Conservation (phyloP, 2,329 filamentous ascomycete species). For the Chaetomiaceae sp. region DNA sequence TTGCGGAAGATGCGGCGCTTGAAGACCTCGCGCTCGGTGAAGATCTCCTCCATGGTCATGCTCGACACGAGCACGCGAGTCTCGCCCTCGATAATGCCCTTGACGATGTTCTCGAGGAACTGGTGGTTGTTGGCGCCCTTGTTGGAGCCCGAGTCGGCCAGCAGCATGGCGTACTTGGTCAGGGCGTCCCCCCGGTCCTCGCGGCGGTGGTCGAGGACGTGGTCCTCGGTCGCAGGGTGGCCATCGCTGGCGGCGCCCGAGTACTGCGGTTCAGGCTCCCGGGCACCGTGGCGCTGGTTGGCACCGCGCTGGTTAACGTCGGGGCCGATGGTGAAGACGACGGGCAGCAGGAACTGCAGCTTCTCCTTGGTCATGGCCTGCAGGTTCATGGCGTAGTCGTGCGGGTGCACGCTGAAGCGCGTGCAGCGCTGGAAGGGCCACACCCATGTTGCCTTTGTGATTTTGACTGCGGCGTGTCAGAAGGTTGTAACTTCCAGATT, state of each 20-base stretch:
- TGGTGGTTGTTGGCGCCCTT: conserved; percentile 38
- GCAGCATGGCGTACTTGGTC: conserved; percentile 75
- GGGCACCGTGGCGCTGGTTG: conserved; percentile 29
- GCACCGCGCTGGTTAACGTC: conserved; percentile 59
- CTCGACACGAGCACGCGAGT: conserved; percentile 75
- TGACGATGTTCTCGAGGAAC: conserved; percentile 80
- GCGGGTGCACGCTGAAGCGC: conserved; percentile 63
- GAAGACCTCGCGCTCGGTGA: conserved; percentile 33
- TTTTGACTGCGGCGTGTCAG: conserved; percentile 47
- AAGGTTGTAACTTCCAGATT: no score
- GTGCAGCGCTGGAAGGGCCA: conserved; percentile 64
- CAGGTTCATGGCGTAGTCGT: conserved; percentile 76
- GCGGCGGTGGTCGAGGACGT: conserved; percentile 30
- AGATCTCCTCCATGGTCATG: conserved; percentile 90
- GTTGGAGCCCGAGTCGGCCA: conserved; percentile 55
- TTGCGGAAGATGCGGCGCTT: conserved; percentile 67
- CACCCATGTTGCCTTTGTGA: conserved; percentile 72
- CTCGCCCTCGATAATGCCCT: conserved; percentile 86
- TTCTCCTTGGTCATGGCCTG: conserved; percentile 90
- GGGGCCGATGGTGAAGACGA: conserved; percentile 82
- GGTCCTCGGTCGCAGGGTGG: conserved; percentile 23
- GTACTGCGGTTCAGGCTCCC: background rate
- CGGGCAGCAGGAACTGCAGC: conserved; percentile 73
- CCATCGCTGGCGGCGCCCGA: conserved; percentile 13
- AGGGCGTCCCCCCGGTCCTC: conserved; percentile 59